Conservation (phyloP, 2,329 filamentous ascomycete genomes). For the Colletotrichum nymphaeae region DNA sequence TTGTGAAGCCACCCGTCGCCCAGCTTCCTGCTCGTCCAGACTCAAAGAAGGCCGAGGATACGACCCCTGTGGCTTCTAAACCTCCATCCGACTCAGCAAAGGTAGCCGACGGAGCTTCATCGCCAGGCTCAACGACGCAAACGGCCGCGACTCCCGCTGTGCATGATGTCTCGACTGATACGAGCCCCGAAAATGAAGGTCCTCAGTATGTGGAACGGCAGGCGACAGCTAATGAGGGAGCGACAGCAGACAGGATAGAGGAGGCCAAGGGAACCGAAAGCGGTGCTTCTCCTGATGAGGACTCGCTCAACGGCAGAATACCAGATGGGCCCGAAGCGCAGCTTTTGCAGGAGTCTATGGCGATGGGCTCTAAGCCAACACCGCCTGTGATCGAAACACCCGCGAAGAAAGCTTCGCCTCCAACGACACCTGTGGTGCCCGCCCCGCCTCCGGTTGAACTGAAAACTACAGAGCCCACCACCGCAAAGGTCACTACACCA, state of each 20-base stretch:
- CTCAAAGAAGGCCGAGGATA: constrained; percentile 45
- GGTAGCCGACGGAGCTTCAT: constrained; percentile 60
- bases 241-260: constrained; percentile 46
- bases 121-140: constrained; percentile 75
- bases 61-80: constrained; percentile 43
- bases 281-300: constrained; percentile 14
- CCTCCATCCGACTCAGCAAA: constrained; percentile 49
- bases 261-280: constrained; percentile 32
- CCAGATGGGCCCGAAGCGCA: constrained; percentile 54
- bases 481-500: neutral
- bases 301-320: constrained; percentile 34
- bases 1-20: neutral
- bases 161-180: constrained; percentile 76
- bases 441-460: neutral
- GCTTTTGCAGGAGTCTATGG: constrained; percentile 55
- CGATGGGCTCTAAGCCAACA: constrained; percentile 18
- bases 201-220: constrained; percentile 64
- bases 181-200: constrained; percentile 78
- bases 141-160: constrained; percentile 79
- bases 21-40: constrained; percentile 42
- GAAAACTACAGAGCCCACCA: neutral
- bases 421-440: constrained; percentile 1
- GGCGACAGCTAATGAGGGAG: constrained; percentile 48
- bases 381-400: constrained; percentile 31
- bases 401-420: constrained; percentile 23